These are phyloP conservation scores for Monilinia aucupariae DNA, from an alignment of 2,329 filamentous ascomycete species.

Conservation along the genomic window DNA sequence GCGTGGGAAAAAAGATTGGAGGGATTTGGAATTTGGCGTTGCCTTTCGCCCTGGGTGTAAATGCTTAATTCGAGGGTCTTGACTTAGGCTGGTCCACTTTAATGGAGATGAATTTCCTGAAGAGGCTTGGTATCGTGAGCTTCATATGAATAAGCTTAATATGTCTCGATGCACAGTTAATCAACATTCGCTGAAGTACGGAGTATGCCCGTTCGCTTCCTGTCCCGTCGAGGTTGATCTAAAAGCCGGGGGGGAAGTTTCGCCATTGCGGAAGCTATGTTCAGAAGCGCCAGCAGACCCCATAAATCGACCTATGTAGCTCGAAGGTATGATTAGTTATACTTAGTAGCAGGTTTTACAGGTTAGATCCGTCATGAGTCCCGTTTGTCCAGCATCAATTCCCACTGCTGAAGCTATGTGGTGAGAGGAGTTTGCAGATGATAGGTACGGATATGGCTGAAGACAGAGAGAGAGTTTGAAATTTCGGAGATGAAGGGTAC, in stretches of 20 bases:
- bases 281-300: constrained; percentile 14
- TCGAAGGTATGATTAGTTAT: constrained; percentile 1
- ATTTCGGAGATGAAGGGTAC: constrained; percentile 29
- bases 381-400: not conserved
- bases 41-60: not conserved
- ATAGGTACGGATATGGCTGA: not conserved
- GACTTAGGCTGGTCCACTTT: not conserved
- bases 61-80: constrained; percentile 3
- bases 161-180: constrained; percentile 3
- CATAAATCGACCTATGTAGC: not conserved
- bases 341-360: not conserved
- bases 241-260: constrained; percentile 14
- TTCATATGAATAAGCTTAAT: constrained; percentile 15
- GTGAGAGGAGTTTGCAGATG: not conserved
- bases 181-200: not conserved
- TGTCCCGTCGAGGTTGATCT: constrained; percentile 14
- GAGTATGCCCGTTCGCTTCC: not conserved
- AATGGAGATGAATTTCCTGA: not conserved
- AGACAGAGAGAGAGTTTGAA: constrained; percentile 19
- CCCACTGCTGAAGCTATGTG: not conserved
- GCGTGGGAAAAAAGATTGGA: not conserved
- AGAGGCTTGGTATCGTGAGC: constrained; percentile 2
- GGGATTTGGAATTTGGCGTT: constrained; percentile 1
- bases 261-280: constrained; percentile 18
- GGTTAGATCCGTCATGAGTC: not conserved